phyloP scores from a whole-genome alignment of 192 early-diverging fungal species.

The Pilobolus umbonatus region DNA sequence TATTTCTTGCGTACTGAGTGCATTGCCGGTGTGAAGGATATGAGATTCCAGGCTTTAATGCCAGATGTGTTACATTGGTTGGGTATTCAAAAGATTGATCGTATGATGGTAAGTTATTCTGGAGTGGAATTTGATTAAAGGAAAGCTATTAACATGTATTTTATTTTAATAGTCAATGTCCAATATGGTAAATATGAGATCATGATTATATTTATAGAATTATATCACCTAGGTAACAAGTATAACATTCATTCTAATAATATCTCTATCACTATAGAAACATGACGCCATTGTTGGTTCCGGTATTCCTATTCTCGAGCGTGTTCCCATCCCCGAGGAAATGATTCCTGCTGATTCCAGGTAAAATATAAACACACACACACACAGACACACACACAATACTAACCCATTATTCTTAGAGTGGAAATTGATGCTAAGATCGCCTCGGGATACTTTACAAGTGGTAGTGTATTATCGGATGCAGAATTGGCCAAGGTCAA shows the following conservation, averaged over 20 bases:
- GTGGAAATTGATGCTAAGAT: conserved; percentile 98
- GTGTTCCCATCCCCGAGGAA: conserved; percentile 85
- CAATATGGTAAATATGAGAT: conserved; percentile 54
- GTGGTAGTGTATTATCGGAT: conserved; percentile 49
- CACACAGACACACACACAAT: too few relatives aligned
- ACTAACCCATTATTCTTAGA: too few relatives aligned
- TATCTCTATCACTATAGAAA: conserved; percentile 52
- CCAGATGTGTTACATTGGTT: conserved; percentile 96
- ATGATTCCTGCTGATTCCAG: conserved; percentile 81
- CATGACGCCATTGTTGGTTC: conserved; percentile 87
- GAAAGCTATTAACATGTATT: conserved; percentile 18
- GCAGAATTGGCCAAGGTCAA: conserved; percentile 63
- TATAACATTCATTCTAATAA: neutral
- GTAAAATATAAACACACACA: too few relatives aligned
- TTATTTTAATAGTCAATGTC: conserved; percentile 56
- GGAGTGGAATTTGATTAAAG: conserved; percentile 11
- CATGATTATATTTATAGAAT: too few relatives aligned
- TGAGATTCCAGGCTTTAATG: conserved; percentile 96
- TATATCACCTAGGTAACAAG: too few relatives aligned
- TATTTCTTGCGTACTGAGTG: conserved; percentile 88
- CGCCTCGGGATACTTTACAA: conserved; percentile 92
- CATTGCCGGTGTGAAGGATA: conserved; percentile 90
- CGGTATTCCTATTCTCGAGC: conserved; percentile 84
- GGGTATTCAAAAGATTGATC: conserved; percentile 89
- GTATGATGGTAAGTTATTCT: conserved; percentile 61